Base-by-base conservation (phyloP, 441 rosid species). In the Adansonia grandidieri region DNA sequence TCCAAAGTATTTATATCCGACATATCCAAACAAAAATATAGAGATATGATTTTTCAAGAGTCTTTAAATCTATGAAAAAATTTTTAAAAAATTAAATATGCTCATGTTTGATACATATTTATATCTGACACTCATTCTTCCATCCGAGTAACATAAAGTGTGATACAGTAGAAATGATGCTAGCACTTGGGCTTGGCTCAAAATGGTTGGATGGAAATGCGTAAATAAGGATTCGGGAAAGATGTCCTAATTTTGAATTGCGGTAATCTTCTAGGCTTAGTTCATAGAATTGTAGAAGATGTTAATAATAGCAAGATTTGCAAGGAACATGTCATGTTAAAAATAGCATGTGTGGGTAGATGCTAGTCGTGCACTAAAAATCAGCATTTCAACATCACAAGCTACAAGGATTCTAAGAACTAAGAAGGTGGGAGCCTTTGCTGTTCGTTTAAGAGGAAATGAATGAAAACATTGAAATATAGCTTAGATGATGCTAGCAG, bases 351-450 rank as follows among this genome's bases (percentile, higher is more conserved):
- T 67, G 32, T 32, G 19, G 1, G 17, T 13, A 9, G 1, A 66
- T 66, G 71, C 24, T 9, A 42, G 14, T 44, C 32, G 17, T 44
- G 71, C 1, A 17, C 53, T n/a, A 44, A 4, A 67, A 44, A 10
- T 66, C 71, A 44, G 3, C 28, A 66, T 66, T 66, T 66, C 51
- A 62, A 66, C 51, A 22, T 69, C 37, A 20, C 5, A n/a, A 47
- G 19, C 17, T 10, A 17, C 40, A 6, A 20, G 17, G 2, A 20
- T 69, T 11, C 40, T 13, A 47, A 20, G 57, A 6, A 69, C 2
- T 9, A 45, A 1, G 24, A 19, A 17, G 62, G 13, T 1, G 3
- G 54, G 40, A 45, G 73, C 11, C 57, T 69, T 45, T 20, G n/a
- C 28, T 40, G 44, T 44, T 2, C 28, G 9, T 20, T 17, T 4